Conservation (phyloP, 441 rosid species). For the Iberis amara region DNA sequence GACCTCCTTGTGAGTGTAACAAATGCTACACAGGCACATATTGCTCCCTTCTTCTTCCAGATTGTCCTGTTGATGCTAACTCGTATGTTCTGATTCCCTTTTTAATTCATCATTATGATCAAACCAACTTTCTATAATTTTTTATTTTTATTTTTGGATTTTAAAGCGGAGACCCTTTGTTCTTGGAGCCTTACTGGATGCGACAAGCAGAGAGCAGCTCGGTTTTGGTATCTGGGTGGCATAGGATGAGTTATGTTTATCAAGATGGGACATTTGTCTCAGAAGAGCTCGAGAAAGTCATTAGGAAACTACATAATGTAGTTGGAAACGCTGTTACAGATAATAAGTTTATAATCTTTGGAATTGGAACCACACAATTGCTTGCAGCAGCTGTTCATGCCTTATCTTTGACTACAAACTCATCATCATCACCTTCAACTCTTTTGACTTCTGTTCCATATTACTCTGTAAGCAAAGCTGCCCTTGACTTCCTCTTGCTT, state of each 20-base stretch:
- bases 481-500: no score
- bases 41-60: slow-evolving; percentile 30
- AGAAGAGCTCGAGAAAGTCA: slow-evolving; percentile 37
- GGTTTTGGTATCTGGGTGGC: slow-evolving; percentile 58
- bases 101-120: no score
- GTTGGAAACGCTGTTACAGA: slow-evolving; percentile 58
- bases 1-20: slow-evolving; percentile 41
- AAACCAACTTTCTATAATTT: no score
- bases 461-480: slow-evolving; percentile 15
- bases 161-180: slow-evolving; percentile 62
- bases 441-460: slow-evolving; percentile 23
- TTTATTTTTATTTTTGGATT: neutral
- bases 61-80: slow-evolving; percentile 40
- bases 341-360: slow-evolving; percentile 43
- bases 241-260: slow-evolving; percentile 52
- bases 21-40: slow-evolving; percentile 33
- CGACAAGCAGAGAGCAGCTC: slow-evolving; percentile 46
- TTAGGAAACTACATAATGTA: slow-evolving; percentile 44
- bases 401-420: slow-evolving; percentile 30
- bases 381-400: slow-evolving; percentile 55
- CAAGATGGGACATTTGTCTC: slow-evolving; percentile 30
- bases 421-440: slow-evolving; percentile 37
- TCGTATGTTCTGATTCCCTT: no score
- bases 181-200: slow-evolving; percentile 71
- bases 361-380: slow-evolving; percentile 61